Evolutionary conservation across 768 basidiomycete species (phyloP).

Genomic region (Udeniomyces megalosporus): DNA sequence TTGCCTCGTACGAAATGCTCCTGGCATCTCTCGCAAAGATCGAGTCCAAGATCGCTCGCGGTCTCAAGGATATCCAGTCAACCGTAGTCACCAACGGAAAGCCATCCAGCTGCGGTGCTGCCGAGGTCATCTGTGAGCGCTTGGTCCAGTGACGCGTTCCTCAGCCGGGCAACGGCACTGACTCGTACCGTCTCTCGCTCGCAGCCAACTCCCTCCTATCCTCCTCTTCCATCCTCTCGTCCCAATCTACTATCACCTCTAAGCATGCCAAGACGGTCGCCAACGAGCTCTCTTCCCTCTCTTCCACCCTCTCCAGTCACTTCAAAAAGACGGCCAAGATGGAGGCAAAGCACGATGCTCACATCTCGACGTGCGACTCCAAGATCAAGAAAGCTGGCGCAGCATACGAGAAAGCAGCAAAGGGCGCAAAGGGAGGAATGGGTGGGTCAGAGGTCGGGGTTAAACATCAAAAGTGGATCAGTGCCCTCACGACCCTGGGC

Average conservation of each 20-base stretch:
- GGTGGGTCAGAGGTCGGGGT: background rate
- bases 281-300: background rate
- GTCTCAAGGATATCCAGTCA: background rate
- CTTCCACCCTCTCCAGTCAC: background rate
- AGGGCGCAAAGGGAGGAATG: background rate
- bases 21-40: background rate
- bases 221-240: background rate
- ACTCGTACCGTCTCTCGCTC: background rate
- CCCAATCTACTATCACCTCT: background rate
- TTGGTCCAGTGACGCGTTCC: no score
- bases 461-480: slow-evolving; percentile 1
- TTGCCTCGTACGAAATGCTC: background rate
- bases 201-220: background rate
- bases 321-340: slow-evolving; percentile 1
- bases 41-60: background rate
- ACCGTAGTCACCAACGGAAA: background rate
- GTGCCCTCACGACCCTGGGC: background rate
- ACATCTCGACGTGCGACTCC: background rate
- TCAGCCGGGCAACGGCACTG: no score
- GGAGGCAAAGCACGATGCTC: background rate
- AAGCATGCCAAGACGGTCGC: background rate
- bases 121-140: background rate
- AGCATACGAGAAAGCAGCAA: background rate
- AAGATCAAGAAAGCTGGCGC: background rate
- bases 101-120: background rate